phyloP scores from a whole-genome alignment of 495 filamentous ascomycete genomes.

The Penicillium cataractarum region DNA sequence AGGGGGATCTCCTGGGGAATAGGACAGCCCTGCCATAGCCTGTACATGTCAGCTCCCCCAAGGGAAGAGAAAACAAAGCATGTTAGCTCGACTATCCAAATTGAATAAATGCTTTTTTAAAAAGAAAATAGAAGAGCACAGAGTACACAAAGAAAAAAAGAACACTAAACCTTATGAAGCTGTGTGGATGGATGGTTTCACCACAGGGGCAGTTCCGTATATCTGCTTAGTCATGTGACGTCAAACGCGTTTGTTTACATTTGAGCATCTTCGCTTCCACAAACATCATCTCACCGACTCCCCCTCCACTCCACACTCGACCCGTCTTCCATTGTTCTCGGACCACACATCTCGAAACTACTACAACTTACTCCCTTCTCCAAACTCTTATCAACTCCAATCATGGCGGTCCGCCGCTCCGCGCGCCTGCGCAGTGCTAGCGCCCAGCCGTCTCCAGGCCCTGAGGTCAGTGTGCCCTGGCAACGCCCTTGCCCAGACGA shows the following conservation, averaged over 20 bases:
- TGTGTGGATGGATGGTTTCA: neutral
- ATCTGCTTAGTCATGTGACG: constrained; percentile 36
- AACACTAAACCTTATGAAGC: no score
- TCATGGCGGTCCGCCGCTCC: constrained; percentile 47
- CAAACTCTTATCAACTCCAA: neutral
- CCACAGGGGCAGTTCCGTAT: neutral
- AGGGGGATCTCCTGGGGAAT: no score
- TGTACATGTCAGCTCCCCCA: no score
- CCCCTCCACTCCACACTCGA: constrained; percentile 13
- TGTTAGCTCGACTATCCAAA: no score
- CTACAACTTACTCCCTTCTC: neutral
- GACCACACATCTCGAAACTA: neutral
- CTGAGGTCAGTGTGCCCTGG: constrained; percentile 36
- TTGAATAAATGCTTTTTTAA: no score
- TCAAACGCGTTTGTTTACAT: constrained; percentile 40
- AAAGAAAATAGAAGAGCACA: no score
- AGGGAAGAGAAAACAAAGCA: no score
- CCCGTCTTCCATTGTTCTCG: constrained; percentile 2
- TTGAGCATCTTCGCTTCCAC: constrained; percentile 19
- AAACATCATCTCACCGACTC: constrained; percentile 6
- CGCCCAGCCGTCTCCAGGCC: constrained; percentile 20
- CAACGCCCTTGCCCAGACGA: constrained; percentile 22
- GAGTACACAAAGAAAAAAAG: no score
- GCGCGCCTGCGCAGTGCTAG: constrained; percentile 40
- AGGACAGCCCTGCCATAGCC: no score